phyloP scores from a whole-genome alignment of 352 stramenopile species.

The Phytophthora sojae region DNA sequence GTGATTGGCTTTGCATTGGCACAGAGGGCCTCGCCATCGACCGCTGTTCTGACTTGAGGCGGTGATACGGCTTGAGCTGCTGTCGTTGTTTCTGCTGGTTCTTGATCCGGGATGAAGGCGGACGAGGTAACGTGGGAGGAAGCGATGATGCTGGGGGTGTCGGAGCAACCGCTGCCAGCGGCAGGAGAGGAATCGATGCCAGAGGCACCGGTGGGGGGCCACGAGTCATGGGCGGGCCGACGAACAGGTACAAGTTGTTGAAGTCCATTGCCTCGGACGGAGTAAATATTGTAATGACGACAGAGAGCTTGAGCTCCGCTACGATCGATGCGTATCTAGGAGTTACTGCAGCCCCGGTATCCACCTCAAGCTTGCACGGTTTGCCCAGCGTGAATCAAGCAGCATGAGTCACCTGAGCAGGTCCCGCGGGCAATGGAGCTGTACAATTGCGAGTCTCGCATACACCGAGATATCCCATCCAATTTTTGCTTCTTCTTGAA shows the following conservation, averaged over 20 bases:
- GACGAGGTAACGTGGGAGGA: conserved; percentile 27
- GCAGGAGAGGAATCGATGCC: not conserved
- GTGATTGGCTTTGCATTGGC: not conserved
- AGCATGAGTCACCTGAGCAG: too few relatives aligned
- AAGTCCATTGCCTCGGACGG: conserved; percentile 32
- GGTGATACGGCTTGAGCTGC: conserved; percentile 29
- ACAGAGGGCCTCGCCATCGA: not conserved
- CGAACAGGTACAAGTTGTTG: conserved; percentile 37
- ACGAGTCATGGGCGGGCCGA: conserved; percentile 40
- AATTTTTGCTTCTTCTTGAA: too few relatives aligned
- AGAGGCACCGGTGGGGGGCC: conserved; percentile 29
- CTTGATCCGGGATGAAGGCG: conserved; percentile 20
- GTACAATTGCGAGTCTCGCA: too few relatives aligned
- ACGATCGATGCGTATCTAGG: too few relatives aligned
- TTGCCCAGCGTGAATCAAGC: too few relatives aligned
- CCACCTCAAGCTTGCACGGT: not conserved
- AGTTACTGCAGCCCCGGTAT: too few relatives aligned
- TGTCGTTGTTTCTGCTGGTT: conserved; percentile 19
- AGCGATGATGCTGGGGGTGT: conserved; percentile 10
- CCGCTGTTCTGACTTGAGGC: conserved; percentile 28
- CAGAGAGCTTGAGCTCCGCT: not conserved
- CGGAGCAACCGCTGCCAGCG: conserved; percentile 3
- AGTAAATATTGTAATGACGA: conserved; percentile 32
- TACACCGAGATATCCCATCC: too few relatives aligned
- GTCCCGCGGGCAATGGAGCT: too few relatives aligned